These are phyloP conservation scores for Lipomyces sp. DNA, from an alignment of 805 yeast genomes.

Conservation along the genomic window DNA sequence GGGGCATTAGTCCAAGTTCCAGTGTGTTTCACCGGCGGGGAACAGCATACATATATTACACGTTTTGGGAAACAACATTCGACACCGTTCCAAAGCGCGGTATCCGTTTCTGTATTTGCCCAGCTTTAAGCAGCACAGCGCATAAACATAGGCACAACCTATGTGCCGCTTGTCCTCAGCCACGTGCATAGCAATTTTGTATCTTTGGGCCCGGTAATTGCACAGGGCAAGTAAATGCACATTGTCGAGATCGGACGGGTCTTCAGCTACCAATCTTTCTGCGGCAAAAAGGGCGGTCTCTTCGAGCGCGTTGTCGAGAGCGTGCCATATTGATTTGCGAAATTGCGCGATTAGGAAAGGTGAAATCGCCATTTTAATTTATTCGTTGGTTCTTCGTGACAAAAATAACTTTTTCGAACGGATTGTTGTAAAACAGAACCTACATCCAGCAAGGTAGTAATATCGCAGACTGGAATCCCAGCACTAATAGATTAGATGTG, in stretches of 20 bases:
- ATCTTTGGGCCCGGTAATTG: conserved; percentile 61
- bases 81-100: conserved; percentile 28
- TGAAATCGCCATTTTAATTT: neutral
- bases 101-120: conserved; percentile 63
- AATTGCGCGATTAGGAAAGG: conserved; percentile 47
- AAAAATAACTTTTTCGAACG: neutral
- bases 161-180: conserved; percentile 58
- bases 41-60: conserved; percentile 21
- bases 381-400: neutral
- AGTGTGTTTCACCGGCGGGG: neutral
- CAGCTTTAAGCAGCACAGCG: conserved; percentile 64
- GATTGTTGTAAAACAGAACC: neutral
- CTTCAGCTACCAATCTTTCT: conserved; percentile 75
- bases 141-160: conserved; percentile 79
- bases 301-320: conserved; percentile 69
- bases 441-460: neutral
- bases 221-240: conserved; percentile 72
- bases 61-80: conserved; percentile 30
- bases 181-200: conserved; percentile 63
- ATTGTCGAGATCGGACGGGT: conserved; percentile 61
- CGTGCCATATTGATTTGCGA: conserved; percentile 58
- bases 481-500: neutral
- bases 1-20: neutral
- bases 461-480: neutral
- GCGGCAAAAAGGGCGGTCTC: conserved; percentile 84